These are phyloP conservation scores for Chlorella sorokiniana DNA, from an alignment of 139 green algal species.

Conservation along the genomic window DNA sequence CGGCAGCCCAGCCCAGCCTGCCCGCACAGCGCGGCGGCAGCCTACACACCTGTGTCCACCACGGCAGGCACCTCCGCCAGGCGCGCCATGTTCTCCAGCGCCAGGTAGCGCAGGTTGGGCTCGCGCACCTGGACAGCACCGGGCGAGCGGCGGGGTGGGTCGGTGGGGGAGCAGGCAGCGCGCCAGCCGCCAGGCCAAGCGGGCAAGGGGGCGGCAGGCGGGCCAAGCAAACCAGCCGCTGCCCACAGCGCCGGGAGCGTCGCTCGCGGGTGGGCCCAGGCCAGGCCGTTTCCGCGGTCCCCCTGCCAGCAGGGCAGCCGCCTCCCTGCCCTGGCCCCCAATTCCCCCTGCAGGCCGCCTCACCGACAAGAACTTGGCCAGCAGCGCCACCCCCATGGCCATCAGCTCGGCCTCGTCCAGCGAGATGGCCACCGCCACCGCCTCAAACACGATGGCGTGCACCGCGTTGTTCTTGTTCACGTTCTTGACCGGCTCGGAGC, in stretches of 20 bases:
- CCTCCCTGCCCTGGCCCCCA: not conserved
- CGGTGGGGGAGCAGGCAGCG: conserved; percentile 14
- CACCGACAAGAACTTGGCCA: conserved; percentile 70
- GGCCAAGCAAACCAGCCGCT: no score
- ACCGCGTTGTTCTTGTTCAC: conserved; percentile 98
- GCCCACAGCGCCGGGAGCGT: no score
- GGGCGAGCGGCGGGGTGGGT: not conserved
- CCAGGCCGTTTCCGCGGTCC: not conserved
- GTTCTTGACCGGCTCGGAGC: conserved; percentile 68
- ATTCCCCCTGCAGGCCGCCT: not conserved
- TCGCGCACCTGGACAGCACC: conserved; percentile 66
- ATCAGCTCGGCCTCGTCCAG: conserved; percentile 73
- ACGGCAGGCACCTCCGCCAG: conserved; percentile 74
- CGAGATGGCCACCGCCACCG: conserved; percentile 81
- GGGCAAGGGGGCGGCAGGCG: not conserved
- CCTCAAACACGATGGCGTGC: conserved; percentile 97
- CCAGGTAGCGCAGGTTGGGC: conserved; percentile 94
- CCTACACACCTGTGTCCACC: conserved; percentile 31
- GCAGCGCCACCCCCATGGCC: conserved; percentile 55
- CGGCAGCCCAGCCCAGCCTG: not conserved
- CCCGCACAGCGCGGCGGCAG: no score
- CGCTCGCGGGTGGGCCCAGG: no score
- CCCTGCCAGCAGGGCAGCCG: not conserved
- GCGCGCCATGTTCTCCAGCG: conserved; percentile 85
- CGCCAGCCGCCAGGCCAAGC: not conserved